phyloP scores from a whole-genome alignment of 2,329 filamentous ascomycete species.

The Ophiostoma tasmaniense region DNA sequence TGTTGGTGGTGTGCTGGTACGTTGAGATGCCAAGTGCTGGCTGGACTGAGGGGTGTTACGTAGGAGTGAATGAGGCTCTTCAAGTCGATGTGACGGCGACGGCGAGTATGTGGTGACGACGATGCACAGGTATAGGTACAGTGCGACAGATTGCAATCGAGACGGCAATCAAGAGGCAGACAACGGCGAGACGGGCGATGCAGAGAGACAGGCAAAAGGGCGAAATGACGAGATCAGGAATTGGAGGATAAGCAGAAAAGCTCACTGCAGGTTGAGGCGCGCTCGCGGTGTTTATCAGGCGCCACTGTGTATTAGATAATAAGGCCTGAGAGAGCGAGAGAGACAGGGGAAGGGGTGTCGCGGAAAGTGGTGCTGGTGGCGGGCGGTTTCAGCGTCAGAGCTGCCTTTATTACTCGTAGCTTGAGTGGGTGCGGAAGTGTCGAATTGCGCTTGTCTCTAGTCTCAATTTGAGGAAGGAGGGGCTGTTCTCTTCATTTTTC shows the following conservation, averaged over 20 bases:
- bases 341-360: neutral
- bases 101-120: neutral
- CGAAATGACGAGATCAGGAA: conserved; percentile 3
- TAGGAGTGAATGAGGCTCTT: neutral
- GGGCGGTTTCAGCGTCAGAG: conserved; percentile 3
- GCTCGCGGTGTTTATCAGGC: conserved; percentile 8
- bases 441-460: neutral
- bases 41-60: neutral
- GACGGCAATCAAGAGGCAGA: neutral
- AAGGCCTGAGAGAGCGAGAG: neutral
- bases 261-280: conserved; percentile 1
- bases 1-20: neutral
- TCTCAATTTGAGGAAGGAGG: neutral
- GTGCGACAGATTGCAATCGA: neutral
- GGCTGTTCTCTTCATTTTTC: neutral
- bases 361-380: neutral
- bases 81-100: neutral
- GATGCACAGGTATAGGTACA: neutral
- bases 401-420: neutral
- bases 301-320: neutral
- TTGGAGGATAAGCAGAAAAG: conserved; percentile 11
- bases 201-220: neutral
- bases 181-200: neutral
- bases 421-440: neutral
- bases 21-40: neutral